A percentile compares a stretch with the other conserved stretches of the same genome.
phyloP scores from a whole-genome alignment of 2,329 filamentous ascomycete species.

The Cercospora canescens region DNA sequence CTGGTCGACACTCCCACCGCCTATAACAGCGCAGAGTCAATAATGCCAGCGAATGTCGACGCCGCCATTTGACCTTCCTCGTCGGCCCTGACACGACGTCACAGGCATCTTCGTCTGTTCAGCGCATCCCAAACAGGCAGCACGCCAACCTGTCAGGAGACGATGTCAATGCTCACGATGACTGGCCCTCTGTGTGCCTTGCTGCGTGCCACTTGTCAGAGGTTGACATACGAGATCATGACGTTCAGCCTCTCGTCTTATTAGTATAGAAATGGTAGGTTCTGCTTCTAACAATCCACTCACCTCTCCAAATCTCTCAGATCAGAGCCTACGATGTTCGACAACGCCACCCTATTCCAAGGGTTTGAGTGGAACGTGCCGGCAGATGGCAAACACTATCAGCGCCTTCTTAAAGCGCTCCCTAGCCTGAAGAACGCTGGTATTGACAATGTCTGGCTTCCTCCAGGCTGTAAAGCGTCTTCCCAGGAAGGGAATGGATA shows the following conservation, averaged over 20 bases:
- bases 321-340: conserved; percentile 18
- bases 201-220: neutral
- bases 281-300: neutral
- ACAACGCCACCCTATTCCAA: conserved; percentile 60
- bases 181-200: neutral
- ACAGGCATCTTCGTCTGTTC: neutral
- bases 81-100: neutral
- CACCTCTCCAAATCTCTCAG: neutral
- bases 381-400: conserved; percentile 63
- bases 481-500: conserved; percentile 59
- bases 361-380: conserved; percentile 72
- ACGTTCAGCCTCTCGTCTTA: neutral
- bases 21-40: neutral
- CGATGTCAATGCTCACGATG: neutral
- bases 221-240: neutral
- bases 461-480: conserved; percentile 67
- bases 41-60: neutral
- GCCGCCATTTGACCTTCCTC: neutral
- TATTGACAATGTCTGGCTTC: conserved; percentile 65
- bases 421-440: conserved; percentile 60
- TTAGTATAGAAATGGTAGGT: neutral
- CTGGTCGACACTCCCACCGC: conserved; percentile 2
- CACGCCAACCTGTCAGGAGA: neutral
- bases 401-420: conserved; percentile 54
- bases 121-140: neutral